phyloP scores from a whole-genome alignment of 1,139 yeast species.

The Chernovozyma aurita region DNA sequence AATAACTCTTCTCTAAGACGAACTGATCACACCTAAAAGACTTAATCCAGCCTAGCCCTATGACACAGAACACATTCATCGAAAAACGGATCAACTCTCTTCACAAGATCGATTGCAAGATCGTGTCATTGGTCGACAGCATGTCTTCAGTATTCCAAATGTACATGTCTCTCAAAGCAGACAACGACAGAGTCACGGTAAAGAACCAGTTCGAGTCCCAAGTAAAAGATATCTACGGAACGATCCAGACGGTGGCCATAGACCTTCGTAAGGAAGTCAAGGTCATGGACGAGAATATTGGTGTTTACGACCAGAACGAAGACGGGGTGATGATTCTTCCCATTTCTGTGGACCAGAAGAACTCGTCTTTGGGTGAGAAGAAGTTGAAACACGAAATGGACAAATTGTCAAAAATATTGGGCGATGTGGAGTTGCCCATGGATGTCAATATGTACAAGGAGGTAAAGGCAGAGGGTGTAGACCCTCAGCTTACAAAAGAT shows the following conservation, averaged over 20 bases:
- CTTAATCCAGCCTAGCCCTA: background rate
- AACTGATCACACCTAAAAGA: too few relatives aligned
- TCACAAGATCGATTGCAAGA: constrained; percentile 37
- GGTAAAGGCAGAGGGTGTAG: background rate
- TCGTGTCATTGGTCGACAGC: constrained; percentile 41
- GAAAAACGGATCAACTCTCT: constrained; percentile 44
- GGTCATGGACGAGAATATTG: constrained; percentile 53
- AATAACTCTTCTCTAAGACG: too few relatives aligned
- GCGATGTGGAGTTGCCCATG: background rate
- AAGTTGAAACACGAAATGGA: constrained; percentile 38
- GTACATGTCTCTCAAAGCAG: constrained; percentile 21
- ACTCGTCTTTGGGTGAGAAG: constrained; percentile 50
- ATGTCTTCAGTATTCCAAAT: constrained; percentile 38
- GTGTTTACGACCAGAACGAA: constrained; percentile 39
- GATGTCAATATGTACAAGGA: background rate
- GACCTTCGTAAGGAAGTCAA: constrained; percentile 54
- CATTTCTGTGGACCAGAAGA: constrained; percentile 57
- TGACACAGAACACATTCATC: constrained; percentile 27
- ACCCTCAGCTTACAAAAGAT: constrained; percentile 1
- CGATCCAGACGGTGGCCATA: constrained; percentile 39
- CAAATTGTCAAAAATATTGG: constrained; percentile 3
- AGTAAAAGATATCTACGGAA: constrained; percentile 30
- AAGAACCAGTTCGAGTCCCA: constrained; percentile 22
- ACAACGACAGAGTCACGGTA: constrained; percentile 14
- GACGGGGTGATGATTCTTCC: constrained; percentile 55